Conservation (phyloP, 495 filamentous ascomycete species). For the Aspergillus ellipticus region DNA sequence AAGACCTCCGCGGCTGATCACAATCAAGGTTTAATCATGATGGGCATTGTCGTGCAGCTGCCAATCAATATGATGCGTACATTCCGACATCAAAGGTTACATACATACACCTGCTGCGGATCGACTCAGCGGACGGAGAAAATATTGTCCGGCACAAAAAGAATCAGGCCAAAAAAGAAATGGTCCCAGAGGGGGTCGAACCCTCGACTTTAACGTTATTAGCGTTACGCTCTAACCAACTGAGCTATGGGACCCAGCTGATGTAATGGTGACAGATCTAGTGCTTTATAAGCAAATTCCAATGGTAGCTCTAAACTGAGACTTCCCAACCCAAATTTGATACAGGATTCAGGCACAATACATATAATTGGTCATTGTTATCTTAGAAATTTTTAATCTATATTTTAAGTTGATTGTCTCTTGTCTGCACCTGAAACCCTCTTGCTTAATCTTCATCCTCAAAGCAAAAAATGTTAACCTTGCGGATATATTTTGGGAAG, state of each 20-base stretch:
- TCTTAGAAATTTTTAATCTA: too few species aligned
- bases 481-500: too few species aligned
- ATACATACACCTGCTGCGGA: not conserved
- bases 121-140: not conserved
- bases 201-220: slow-evolving; percentile 8
- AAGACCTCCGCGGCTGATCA: not conserved
- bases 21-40: not conserved
- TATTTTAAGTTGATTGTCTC: too few species aligned
- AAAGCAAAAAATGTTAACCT: too few species aligned
- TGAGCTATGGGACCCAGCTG: slow-evolving; percentile 5
- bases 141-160: not conserved
- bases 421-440: too few species aligned
- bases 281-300: not conserved
- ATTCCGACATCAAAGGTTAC: not conserved
- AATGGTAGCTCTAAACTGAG: too few species aligned
- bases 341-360: too few species aligned
- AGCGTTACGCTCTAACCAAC: slow-evolving; percentile 7
- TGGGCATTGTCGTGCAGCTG: too few species aligned
- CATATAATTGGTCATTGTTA: too few species aligned
- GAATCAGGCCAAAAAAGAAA: not conserved
- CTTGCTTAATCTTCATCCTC: too few species aligned
- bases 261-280: not conserved
- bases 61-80: not conserved
- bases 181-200: slow-evolving; percentile 6
- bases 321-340: too few species aligned